Evolutionary conservation across 805 yeast species (phyloP).

Genomic region (Wickerhamomyces kurtzmanii): DNA sequence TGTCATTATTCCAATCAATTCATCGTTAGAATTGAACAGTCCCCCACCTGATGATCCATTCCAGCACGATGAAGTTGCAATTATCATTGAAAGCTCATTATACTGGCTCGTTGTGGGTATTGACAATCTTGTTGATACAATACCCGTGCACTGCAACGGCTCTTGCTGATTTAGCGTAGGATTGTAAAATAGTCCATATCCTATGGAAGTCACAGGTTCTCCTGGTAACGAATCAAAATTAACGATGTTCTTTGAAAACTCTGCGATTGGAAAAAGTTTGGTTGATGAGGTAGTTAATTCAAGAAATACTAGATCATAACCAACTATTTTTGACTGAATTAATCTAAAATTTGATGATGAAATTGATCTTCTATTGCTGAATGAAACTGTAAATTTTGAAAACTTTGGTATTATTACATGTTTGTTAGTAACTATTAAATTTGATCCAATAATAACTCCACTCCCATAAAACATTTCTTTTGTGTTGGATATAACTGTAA

Average conservation of each 20-base stretch:
- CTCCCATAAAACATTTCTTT: conserved; percentile 18
- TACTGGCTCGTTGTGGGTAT: neutral
- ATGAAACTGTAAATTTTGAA: too few relatives aligned
- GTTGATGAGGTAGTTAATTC: conserved; percentile 4
- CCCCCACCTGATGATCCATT: conserved; percentile 21
- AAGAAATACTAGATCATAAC: conserved; percentile 17
- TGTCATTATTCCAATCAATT: conserved; percentile 18
- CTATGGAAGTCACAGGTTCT: conserved; percentile 11
- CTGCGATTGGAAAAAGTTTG: too few relatives aligned
- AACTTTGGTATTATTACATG: conserved; percentile 17
- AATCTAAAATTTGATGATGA: too few relatives aligned
- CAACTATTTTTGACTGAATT: conserved; percentile 9
- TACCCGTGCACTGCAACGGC: neutral
- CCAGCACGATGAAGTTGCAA: conserved; percentile 19
- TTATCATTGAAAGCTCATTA: conserved; percentile 8
- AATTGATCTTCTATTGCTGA: too few relatives aligned
- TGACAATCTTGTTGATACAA: neutral
- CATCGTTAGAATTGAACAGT: conserved; percentile 12
- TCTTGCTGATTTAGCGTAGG: neutral
- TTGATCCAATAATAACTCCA: conserved; percentile 12
- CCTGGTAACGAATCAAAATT: conserved; percentile 7
- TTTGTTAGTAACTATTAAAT: conserved; percentile 13
- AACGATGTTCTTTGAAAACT: too few relatives aligned
- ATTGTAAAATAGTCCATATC: conserved; percentile 15
- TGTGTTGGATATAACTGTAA: conserved; percentile 8